Percentiles rank a stretch among this genome's conserved stretches.
These are phyloP conservation scores for Cerioporus squamosus DNA, from an alignment of 1,284 basidiomycete genomes.

Conservation along the genomic window DNA sequence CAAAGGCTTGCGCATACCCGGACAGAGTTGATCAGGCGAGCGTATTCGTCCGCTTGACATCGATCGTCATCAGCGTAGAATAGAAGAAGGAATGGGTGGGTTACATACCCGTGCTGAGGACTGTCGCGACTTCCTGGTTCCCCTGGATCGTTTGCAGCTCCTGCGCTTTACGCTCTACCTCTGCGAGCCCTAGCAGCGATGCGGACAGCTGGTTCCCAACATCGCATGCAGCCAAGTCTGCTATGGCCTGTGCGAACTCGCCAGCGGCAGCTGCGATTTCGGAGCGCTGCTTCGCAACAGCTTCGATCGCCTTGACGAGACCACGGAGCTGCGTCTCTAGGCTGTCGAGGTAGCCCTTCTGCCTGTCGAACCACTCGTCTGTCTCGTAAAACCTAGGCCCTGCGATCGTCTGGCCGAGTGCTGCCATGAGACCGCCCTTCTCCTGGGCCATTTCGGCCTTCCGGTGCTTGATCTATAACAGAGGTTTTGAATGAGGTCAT, in stretches of 20 bases:
- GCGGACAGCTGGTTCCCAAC: conserved; percentile 74
- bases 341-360: conserved; percentile 85
- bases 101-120: conserved; percentile 74
- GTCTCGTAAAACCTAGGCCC: conserved; percentile 91
- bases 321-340: conserved; percentile 89
- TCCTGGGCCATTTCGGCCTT: conserved; percentile 78
- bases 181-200: conserved; percentile 70
- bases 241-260: conserved; percentile 75
- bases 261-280: conserved; percentile 71
- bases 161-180: conserved; percentile 74
- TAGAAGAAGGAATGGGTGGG: not conserved
- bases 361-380: conserved; percentile 97
- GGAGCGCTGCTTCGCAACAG: conserved; percentile 82
- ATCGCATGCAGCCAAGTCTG: conserved; percentile 74
- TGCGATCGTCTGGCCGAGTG: conserved; percentile 77
- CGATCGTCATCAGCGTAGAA: not conserved
- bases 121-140: conserved; percentile 76
- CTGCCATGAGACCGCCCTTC: conserved; percentile 78
- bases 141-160: conserved; percentile 75
- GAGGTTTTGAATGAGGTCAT: not conserved
- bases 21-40: conserved; percentile 88
- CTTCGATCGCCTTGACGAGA: conserved; percentile 85
- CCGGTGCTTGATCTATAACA: conserved; percentile 79
- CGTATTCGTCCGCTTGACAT: conserved; percentile 83
- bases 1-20: conserved; percentile 55